A percentile compares a stretch with the other conserved stretches of the same genome.
Conservation (phyloP, 1,139 yeast species). For the Hemisphaericaspora xylanilytica region DNA sequence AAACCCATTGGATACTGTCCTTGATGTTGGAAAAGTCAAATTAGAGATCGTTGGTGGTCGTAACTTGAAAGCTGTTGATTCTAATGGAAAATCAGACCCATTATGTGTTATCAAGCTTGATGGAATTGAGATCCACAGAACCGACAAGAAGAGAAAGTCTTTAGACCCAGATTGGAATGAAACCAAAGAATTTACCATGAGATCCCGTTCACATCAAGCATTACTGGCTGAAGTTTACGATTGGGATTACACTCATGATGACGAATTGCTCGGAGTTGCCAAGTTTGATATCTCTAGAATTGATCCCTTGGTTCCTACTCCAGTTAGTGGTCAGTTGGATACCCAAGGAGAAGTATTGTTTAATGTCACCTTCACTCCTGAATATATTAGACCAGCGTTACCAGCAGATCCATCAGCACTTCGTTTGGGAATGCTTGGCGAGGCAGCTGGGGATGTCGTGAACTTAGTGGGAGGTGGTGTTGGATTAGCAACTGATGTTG, state of each 20-base stretch:
- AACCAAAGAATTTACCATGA: conserved; percentile 51
- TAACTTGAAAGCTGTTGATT: conserved; percentile 55
- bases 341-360: conserved; percentile 61
- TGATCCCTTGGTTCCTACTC: conserved; percentile 43
- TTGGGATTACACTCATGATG: conserved; percentile 75
- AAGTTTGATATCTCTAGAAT: conserved; percentile 49
- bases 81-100: conserved; percentile 78
- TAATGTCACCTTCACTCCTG: conserved; percentile 58
- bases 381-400: conserved; percentile 61
- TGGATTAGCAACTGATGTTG: background rate
- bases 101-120: conserved; percentile 51
- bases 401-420: conserved; percentile 37
- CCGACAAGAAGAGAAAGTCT: conserved; percentile 63
- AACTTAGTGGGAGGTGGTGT: conserved; percentile 40
- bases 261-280: conserved; percentile 57
- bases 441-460: conserved; percentile 47
- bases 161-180: conserved; percentile 73
- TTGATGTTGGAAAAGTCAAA: conserved; percentile 63
- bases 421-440: conserved; percentile 42
- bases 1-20: conserved; percentile 57
- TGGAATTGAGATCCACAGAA: conserved; percentile 52
- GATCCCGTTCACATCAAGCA: conserved; percentile 58
- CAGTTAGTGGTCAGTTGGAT: conserved; percentile 48
- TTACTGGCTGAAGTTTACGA: conserved; percentile 55
- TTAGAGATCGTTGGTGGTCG: conserved; percentile 57